Evolutionary conservation across 129 eudicot genomes (phyloP).

Genomic region (Tanacetum coccineum): DNA sequence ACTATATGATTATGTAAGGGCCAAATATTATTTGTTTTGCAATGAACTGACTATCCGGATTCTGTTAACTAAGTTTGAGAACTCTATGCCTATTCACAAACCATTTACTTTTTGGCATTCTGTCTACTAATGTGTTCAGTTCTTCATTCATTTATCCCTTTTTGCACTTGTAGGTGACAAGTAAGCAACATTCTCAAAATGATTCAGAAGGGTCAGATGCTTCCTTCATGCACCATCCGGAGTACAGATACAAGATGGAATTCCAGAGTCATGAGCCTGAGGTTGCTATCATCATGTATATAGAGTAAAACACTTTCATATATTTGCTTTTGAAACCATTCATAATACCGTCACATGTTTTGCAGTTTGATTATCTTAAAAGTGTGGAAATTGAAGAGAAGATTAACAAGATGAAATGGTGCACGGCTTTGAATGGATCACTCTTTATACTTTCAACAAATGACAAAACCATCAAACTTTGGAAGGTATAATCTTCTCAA

Average conservation of each 20-base stretch:
- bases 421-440: conserved; percentile 54
- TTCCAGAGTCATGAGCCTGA: conserved; percentile 96
- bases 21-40: neutral
- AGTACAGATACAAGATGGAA: conserved; percentile 73
- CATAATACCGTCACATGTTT: conserved; percentile 22
- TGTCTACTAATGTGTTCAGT: too few species aligned
- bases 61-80: too few species aligned
- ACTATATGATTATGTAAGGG: neutral
- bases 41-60: too few species aligned
- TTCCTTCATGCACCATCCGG: conserved; percentile 42
- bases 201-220: conserved; percentile 41
- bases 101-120: too few species aligned
- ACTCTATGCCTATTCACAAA: too few species aligned
- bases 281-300: conserved; percentile 29
- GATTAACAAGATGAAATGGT: conserved; percentile 77
- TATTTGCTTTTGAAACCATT: conserved; percentile 4
- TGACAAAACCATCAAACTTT: conserved; percentile 76
- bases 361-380: conserved; percentile 80
- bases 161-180: conserved; percentile 22
- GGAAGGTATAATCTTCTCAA: conserved; percentile 66
- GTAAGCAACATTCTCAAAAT: conserved; percentile 33
- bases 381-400: conserved; percentile 88
- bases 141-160: too few species aligned
- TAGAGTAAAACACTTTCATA: neutral
- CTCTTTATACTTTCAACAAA: conserved; percentile 75